Base-by-base conservation (phyloP, 2,329 filamentous ascomycete genomes). In the Trichoderma simmonsii region DNA sequence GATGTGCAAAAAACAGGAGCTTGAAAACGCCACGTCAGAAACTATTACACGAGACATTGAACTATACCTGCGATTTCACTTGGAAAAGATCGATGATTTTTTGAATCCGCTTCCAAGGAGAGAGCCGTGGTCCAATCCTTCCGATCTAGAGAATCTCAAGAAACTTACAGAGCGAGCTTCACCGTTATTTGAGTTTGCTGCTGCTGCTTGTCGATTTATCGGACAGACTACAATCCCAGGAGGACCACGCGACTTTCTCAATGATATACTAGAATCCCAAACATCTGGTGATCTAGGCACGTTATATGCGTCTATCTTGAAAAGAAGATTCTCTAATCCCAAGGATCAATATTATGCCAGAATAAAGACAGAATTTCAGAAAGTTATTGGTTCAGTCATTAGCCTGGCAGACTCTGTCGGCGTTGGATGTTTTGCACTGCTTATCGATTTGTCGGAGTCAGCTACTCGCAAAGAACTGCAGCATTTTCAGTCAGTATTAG, bases 401-500 rank as follows among this genome's bases (percentile, higher is more conserved):
- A 12, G 11, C 1, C 32, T 34, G 11, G 11, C 32, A 12, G 32
- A 34, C 11, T 12, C 32, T 5, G 32, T 34, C 3, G 3, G 11
- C 5, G 11, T 34, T 12, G 9, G 18, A 18, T 74, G 77, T 11
- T 74, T 83, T 0, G 70, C 76, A 1, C 15, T 34, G 7, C 75
- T 83, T 7, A 75, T 82, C 14, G 61, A 60, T 0, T 68, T 78
- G 18, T 1, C 48, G 5, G 28, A 61, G 30, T n/a, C 48, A 3
- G 70, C 6, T 4, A 69, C 83, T 8, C 48, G 73, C 6, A 8
- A 59, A 4, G 74, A 64, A 18, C 69, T 81, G n/a, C 70, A 77
- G 7, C 26, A 71, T 4, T 78, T 83, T 7, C 77, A 82, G 73
- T 80, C 81, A 0, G 78, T 83, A 6, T 64, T 84, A 0, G 73